These are phyloP conservation scores for Miscanthus lutarioriparius DNA, from an alignment of 176 grass and related monocot genomes.

Conservation along the genomic window DNA sequence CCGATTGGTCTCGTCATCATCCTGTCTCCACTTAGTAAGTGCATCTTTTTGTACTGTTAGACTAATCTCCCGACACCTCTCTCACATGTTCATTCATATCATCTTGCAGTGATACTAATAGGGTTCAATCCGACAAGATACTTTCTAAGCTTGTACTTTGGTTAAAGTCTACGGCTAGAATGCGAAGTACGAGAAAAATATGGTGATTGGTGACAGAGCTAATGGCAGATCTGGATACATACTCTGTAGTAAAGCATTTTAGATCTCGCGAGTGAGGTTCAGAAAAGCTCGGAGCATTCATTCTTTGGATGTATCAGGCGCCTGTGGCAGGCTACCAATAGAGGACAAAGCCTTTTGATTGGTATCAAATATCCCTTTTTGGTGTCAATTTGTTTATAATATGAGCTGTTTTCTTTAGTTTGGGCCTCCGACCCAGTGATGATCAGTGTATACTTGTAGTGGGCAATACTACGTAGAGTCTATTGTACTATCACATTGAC, in stretches of 20 bases:
- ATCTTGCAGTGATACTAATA: conserved; percentile 78
- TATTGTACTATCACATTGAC: conserved; percentile 20
- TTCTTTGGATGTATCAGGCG: conserved; percentile 30
- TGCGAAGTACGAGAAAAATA: conserved; percentile 11
- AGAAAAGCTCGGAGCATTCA: conserved; percentile 13
- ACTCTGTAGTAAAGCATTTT: conserved; percentile 33
- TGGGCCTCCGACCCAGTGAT: neutral
- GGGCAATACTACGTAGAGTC: neutral
- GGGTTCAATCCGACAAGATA: conserved; percentile 93
- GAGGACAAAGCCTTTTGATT: conserved; percentile 16
- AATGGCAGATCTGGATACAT: conserved; percentile 51
- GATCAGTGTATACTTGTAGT: conserved; percentile 38
- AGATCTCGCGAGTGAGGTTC: conserved; percentile 19
- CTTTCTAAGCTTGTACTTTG: conserved; percentile 87
- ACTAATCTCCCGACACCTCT: neutral
- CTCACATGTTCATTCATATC: conserved; percentile 18
- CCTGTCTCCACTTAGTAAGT: conserved; percentile 93
- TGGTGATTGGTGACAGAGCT: conserved; percentile 31
- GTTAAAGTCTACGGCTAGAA: conserved; percentile 34
- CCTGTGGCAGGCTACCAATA: neutral
- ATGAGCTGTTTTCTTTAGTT: conserved; percentile 31
- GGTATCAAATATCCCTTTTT: neutral
- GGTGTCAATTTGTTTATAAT: conserved; percentile 52
- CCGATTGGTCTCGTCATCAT: conserved; percentile 91
- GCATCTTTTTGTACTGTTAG: conserved; percentile 19